Conservation (phyloP, 106 monocot species). For the Allium cepa region DNA sequence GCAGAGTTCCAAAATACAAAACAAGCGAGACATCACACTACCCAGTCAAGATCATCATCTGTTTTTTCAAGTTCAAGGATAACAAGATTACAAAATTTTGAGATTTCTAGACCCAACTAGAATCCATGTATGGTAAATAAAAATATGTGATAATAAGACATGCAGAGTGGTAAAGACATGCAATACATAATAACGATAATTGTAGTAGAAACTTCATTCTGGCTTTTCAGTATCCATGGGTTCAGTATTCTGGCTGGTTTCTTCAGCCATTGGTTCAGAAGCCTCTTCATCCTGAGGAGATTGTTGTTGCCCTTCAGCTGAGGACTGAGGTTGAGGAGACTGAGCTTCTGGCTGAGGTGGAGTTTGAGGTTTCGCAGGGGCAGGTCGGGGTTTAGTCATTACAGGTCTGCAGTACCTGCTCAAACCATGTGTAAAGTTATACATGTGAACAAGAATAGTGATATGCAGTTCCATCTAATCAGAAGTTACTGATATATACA, state of each 20-base stretch:
- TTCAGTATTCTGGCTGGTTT: slow-evolving; percentile 7
- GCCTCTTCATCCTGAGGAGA: not conserved
- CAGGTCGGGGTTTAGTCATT: slow-evolving; percentile 87
- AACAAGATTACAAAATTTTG: too few species aligned
- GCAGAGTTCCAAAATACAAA: too few species aligned
- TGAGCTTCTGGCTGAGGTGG: slow-evolving; percentile 39
- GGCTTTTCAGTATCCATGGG: slow-evolving; percentile 18
- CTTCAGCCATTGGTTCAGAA: slow-evolving; percentile 7
- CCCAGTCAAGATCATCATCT: too few species aligned
- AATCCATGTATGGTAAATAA: not conserved
- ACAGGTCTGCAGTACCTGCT: slow-evolving; percentile 82
- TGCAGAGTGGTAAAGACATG: not conserved
- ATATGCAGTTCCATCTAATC: too few species aligned
- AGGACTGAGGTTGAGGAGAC: slow-evolving; percentile 12
- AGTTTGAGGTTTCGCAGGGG: slow-evolving; percentile 70
- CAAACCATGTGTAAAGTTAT: too few species aligned
- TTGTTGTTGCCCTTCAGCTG: not conserved
- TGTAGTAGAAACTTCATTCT: not conserved
- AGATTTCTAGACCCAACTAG: too few species aligned
- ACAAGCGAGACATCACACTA: too few species aligned
- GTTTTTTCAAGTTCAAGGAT: too few species aligned
- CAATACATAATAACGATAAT: not conserved
- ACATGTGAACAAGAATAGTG: too few species aligned
- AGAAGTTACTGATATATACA: too few species aligned
- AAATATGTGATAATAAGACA: not conserved